Base-by-base conservation (phyloP, 2,329 filamentous ascomycete species). In the Neonectria magnoliae region DNA sequence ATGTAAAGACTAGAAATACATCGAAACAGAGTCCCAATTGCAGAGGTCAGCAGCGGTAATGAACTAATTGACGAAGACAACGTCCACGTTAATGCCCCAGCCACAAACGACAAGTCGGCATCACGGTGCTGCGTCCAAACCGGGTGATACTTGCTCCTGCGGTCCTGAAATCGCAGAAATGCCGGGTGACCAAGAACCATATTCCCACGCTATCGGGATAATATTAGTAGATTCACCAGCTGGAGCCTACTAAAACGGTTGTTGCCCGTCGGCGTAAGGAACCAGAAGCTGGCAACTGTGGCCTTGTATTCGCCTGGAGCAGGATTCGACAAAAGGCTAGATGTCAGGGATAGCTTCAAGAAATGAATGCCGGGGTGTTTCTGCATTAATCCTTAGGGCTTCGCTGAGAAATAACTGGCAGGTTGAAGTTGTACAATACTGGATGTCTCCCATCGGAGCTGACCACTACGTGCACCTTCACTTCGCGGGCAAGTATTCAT, bases 371-470 rank as follows among this genome's bases (percentile, higher is more conserved):
- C 64, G 44, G 80, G 82, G 74, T 77, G 27, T 80, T 81, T 55
- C 81, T 83, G 76, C 74, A 78, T 64, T 74, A 75, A 82, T 80
- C 63, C 81, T 81, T 0, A 81, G 80, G 3, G 81, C 79, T 1
- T 81, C 79, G 2, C 77, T 79, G 9, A 75, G 25, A 25, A 25
- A 25, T 25, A 5, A 25, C 25, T 25, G 25, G 22, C 2, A 25
- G 25, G 25, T 25, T 25, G 25, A 62, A 65, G 62, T 57, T 65
- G 27, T 69, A 33, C 27, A 69, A 51, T 69, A 64, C 50, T 62
- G 59, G 27, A 58, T 76, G 60, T 58, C 71, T 73, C 1, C 64
- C 76, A 29, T 64, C 64, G 45, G 70, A 68, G 41, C 45, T 44
- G 9, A 56, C 53, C 38, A 56, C n/a, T 41, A 9, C 16, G 45